phyloP scores from a whole-genome alignment of 2,329 filamentous ascomycete genomes.

The Phyllosticta ampelicida region DNA sequence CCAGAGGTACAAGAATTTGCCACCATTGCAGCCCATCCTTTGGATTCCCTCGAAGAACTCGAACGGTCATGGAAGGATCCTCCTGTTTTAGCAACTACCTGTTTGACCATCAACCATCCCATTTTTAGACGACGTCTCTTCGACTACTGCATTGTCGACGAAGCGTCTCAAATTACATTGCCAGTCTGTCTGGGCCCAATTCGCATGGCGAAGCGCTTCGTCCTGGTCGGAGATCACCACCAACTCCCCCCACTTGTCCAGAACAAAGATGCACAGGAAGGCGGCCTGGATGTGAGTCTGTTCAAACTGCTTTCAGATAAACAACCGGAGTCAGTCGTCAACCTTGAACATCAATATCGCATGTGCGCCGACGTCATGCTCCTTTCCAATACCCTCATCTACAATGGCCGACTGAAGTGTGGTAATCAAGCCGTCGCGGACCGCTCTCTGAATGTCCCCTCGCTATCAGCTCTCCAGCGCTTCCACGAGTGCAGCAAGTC shows the following conservation, averaged over 20 bases:
- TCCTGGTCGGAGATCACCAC: conserved; percentile 93
- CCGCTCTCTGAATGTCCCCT: conserved; percentile 56
- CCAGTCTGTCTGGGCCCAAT: conserved; percentile 92
- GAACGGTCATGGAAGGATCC: conserved; percentile 73
- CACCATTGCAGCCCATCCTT: conserved; percentile 62
- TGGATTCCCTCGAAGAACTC: conserved; percentile 71
- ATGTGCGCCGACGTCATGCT: conserved; percentile 98
- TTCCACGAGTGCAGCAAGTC: conserved; percentile 18
- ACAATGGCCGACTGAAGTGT: conserved; percentile 81
- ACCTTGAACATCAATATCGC: conserved; percentile 89
- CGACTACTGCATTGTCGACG: conserved; percentile 97
- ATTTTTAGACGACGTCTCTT: conserved; percentile 84
- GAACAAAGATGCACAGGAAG: conserved; percentile 75
- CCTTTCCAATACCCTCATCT: conserved; percentile 86
- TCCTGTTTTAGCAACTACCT: conserved; percentile 88
- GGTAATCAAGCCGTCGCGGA: conserved; percentile 66
- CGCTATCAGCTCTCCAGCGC: conserved; percentile 23
- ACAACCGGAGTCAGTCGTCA: conserved; percentile 80
- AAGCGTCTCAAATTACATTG: conserved; percentile 93
- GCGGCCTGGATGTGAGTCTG: conserved; percentile 81
- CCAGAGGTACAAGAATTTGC: conserved; percentile 79
- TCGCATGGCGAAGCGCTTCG: conserved; percentile 82
- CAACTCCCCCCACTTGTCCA: conserved; percentile 90
- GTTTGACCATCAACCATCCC: conserved; percentile 79
- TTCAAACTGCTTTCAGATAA: conserved; percentile 89